Percentiles rank a stretch among this genome's conserved stretches.
Conservation (phyloP, 352 stramenopile genomes). For the Pythium pyrilobum region DNA sequence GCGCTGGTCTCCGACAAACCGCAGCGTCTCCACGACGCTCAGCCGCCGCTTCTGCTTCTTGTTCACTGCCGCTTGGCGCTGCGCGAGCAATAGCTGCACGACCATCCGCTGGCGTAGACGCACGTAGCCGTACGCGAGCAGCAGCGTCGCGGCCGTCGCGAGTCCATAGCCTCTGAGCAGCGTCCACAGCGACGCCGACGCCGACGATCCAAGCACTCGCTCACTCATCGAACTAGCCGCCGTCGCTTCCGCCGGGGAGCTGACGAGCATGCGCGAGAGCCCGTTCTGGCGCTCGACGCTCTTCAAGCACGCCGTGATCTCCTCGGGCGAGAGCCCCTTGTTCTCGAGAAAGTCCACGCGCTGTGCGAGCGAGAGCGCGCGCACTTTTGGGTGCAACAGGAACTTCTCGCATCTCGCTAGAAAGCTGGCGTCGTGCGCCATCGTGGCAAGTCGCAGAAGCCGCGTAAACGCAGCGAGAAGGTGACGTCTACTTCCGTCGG, state of each 20-base stretch:
- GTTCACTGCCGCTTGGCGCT: constrained; percentile 4
- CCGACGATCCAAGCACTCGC: background rate
- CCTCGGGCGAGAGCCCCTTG: constrained; percentile 57
- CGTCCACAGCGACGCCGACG: constrained; percentile 8
- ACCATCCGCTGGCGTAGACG: constrained; percentile 18
- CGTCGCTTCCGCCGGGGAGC: background rate
- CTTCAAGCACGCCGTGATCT: constrained; percentile 62
- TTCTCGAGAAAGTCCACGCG: constrained; percentile 72
- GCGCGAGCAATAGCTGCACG: constrained; percentile 2
- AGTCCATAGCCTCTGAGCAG: constrained; percentile 6
- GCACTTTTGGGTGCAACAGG: constrained; percentile 58
- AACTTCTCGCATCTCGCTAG: constrained; percentile 64
- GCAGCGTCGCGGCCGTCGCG: constrained; percentile 15
- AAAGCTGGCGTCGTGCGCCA: constrained; percentile 23
- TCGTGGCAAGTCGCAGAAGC: too few species aligned
- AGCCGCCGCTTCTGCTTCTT: background rate
- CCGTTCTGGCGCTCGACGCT: constrained; percentile 51
- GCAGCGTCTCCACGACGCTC: constrained; percentile 11
- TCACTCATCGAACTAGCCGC: background rate
- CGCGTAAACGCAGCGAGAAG: too few species aligned
- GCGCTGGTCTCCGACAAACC: constrained; percentile 11
- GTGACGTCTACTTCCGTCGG: too few species aligned
- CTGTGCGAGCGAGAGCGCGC: constrained; percentile 55
- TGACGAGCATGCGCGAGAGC: constrained; percentile 33
- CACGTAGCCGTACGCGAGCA: constrained; percentile 22